Conservation (phyloP, 129 eudicot species). For the Saposhnikovia divaricata region DNA sequence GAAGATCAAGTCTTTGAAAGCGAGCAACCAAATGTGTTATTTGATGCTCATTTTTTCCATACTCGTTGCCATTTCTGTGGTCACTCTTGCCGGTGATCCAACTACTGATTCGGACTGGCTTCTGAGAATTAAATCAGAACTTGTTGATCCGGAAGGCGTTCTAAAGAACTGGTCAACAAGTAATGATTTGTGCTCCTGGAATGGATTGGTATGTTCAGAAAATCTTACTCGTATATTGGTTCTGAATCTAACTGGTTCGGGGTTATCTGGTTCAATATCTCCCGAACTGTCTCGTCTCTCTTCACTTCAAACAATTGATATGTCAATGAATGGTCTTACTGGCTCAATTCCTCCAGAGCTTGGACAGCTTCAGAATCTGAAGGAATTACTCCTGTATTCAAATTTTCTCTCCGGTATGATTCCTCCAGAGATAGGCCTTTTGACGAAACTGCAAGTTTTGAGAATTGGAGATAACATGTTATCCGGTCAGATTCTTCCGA, state of each 20-base stretch:
- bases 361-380: constrained; percentile 57
- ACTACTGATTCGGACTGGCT: constrained; percentile 67
- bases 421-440: constrained; percentile 52
- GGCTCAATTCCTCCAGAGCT: constrained; percentile 70
- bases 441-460: constrained; percentile 64
- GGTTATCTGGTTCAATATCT: constrained; percentile 57
- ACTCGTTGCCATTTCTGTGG: constrained; percentile 22
- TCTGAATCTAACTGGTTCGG: constrained; percentile 57
- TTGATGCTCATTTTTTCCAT: constrained; percentile 31
- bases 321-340: constrained; percentile 56
- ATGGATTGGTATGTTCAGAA: constrained; percentile 63
- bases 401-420: constrained; percentile 56
- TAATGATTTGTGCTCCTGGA: constrained; percentile 68
- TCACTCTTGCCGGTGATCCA: constrained; percentile 25
- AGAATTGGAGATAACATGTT: constrained; percentile 69
- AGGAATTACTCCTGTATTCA: constrained; percentile 56
- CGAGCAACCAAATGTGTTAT: constrained; percentile 21
- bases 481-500: constrained; percentile 37
- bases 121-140: constrained; percentile 55
- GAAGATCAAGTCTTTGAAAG: constrained; percentile 19
- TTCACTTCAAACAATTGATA: constrained; percentile 59
- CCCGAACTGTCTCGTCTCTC: constrained; percentile 49
- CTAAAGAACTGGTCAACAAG: constrained; percentile 58
- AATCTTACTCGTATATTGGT: constrained; percentile 50
- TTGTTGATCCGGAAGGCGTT: constrained; percentile 48